Evolutionary conservation across 2,329 filamentous ascomycete species (phyloP).

Genomic region (Penicillium aurantiogriseum): DNA sequence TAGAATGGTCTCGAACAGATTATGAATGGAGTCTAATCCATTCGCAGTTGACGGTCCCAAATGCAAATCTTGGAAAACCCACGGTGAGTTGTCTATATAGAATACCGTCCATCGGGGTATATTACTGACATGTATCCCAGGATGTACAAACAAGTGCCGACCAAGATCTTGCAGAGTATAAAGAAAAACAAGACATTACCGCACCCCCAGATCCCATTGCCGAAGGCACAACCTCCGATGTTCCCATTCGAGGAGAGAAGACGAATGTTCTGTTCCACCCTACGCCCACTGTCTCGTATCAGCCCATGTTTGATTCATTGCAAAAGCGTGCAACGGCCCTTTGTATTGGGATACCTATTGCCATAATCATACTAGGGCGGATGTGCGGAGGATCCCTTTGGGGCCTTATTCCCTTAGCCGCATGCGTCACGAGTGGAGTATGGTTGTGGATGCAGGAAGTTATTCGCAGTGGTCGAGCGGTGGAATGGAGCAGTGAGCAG

Average conservation of each 20-base stretch:
- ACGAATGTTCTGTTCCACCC: conserved; percentile 96
- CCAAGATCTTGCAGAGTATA: conserved; percentile 77
- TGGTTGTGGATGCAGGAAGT: conserved; percentile 90
- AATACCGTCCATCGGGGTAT: neutral
- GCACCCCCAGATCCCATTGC: conserved; percentile 85
- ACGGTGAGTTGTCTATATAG: conserved; percentile 49
- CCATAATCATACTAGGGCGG: conserved; percentile 73
- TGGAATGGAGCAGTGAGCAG: conserved; percentile 87
- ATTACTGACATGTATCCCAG: conserved; percentile 26
- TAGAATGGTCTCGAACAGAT: neutral
- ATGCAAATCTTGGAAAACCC: conserved; percentile 77
- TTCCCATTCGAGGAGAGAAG: conserved; percentile 93
- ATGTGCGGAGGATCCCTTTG: conserved; percentile 75
- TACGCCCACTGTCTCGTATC: conserved; percentile 83
- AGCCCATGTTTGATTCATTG: conserved; percentile 80
- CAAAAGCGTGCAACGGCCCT: conserved; percentile 70
- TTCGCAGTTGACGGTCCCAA: conserved; percentile 73
- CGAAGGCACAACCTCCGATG: conserved; percentile 80
- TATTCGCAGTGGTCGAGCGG: conserved; percentile 73
- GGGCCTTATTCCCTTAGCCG: conserved; percentile 71
- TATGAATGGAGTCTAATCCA: neutral
- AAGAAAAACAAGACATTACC: conserved; percentile 80
- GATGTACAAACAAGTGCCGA: conserved; percentile 67
- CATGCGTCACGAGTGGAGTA: conserved; percentile 72
- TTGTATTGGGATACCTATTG: conserved; percentile 67